These are phyloP conservation scores for Pestalotiopsis sp. DNA, from an alignment of 2,329 filamentous ascomycete genomes.

Conservation along the genomic window DNA sequence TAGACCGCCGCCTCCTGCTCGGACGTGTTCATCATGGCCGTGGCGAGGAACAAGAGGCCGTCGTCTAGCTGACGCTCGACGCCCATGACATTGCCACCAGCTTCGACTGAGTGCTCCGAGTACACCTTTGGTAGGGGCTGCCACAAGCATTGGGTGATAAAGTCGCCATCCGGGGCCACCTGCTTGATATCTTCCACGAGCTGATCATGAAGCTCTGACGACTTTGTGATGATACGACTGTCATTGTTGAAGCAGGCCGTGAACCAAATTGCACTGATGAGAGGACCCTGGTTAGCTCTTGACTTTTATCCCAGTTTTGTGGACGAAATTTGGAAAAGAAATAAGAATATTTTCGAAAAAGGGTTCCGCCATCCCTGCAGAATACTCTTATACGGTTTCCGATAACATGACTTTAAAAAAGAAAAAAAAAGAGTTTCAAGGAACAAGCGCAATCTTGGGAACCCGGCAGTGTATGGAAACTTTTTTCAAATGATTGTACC, in stretches of 20 bases:
- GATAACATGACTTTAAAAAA: too few species aligned
- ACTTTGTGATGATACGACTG: slow-evolving; percentile 16
- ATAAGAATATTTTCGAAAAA: too few species aligned
- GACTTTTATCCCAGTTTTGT: neutral
- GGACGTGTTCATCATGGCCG: slow-evolving; percentile 18
- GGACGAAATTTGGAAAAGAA: too few species aligned
- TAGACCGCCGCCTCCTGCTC: slow-evolving; percentile 22
- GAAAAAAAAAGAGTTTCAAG: too few species aligned
- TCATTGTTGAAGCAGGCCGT: slow-evolving; percentile 20
- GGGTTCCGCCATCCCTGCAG: too few species aligned
- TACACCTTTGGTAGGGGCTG: slow-evolving; percentile 23
- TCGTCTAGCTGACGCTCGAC: slow-evolving; percentile 20
- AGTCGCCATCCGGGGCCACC: slow-evolving; percentile 14
- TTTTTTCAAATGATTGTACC: too few species aligned
- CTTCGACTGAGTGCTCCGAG: slow-evolving; percentile 12
- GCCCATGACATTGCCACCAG: slow-evolving; percentile 27
- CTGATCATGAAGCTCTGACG: slow-evolving; percentile 15
- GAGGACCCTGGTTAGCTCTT: neutral
- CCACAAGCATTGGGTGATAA: slow-evolving; percentile 24
- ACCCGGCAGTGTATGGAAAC: too few species aligned
- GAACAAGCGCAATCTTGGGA: too few species aligned
- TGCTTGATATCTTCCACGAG: slow-evolving; percentile 12
- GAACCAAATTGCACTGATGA: slow-evolving; percentile 14
- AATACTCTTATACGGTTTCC: too few species aligned
- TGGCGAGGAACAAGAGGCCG: slow-evolving; percentile 21